Base-by-base conservation (phyloP, 2,329 filamentous ascomycete genomes). In the Diplodia scrobiculata region DNA sequence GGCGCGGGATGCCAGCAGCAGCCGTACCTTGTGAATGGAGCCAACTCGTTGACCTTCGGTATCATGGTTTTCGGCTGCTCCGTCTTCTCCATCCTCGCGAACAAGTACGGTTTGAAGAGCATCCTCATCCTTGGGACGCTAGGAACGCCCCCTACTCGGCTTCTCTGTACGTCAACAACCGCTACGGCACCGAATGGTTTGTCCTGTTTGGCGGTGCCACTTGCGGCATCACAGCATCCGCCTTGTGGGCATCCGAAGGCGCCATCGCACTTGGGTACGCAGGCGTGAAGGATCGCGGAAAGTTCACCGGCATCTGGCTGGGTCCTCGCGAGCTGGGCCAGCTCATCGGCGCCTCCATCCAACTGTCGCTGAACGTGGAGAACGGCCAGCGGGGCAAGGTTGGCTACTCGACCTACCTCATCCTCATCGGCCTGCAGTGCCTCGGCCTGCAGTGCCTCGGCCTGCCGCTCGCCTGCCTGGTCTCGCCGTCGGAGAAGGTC, bases 311-410 rank as follows among this genome's bases (percentile, higher is more conserved):
- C 1, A 84, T 84, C 41, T 85, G 83, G 83, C 79, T 85, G 3
- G 80, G 82, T 10, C 79, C 84, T 6, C 79, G 82, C 5, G 81
- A 84, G 67, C 77, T 84, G 5, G 83, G 83, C 0, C 82, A 84
- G 66, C 78, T 85, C 19, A 81, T 85, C 65, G 83, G 83, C 2
- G 78, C 81, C 3, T 80, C 82, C 0, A 83, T 84, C 32, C 81
- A 83, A 25, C 77, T 84, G 0, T 81, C 79, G 0, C 75, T 84
- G n/a, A 85, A 84, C 51, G 76, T 79, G 65, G 76, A 78, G 3
- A 75, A 77, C 14, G 77, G 77, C 7, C 70, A 79, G 19, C 71
- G 75, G 14, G 81, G 81, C 27, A 82, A 82, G 66, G 80, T 83
- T 14, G 77, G 78, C 4, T 82, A 82, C 68, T 76, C 74, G 17